Base-by-base conservation (phyloP, 1,284 basidiomycete genomes). In the Hypsizygus ulmarius region DNA sequence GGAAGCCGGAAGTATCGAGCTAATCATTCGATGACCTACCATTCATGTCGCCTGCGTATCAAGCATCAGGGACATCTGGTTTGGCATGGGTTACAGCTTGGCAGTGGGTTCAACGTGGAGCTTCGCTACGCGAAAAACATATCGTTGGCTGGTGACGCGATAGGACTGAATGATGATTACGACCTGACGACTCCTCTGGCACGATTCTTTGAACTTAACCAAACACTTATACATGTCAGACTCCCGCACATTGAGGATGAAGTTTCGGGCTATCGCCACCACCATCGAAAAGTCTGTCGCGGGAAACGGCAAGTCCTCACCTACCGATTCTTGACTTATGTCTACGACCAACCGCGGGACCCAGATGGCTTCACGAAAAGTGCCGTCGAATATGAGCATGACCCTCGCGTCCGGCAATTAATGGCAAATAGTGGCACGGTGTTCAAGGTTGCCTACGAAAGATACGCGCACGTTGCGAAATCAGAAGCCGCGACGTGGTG, bases 151-250 rank as follows among this genome's bases (percentile, higher is more conserved):
- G 79, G 78, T n/a, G 70, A 73, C 10, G 66, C 73, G 8, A 81
- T 90, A 49, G 88, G 88, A 0, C 68, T 92, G 21, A 78, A 74
- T 52, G 81, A 85, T 53, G 81, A 87, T 55, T 87, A 80, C 53
- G 78, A 82, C 44, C 66, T 90, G 40, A 87, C 83, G 0, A 64
- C 75, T 1, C 64, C 73, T 0, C 72, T 92, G 3, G 82, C 85
- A 4, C 77, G 72, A 5, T 89, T 93, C 60, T 65, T 92, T 8
- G 61, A 76, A 11, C 66, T 82, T 53, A 92, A 93, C 57, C 73
- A 76, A 43, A 54, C 64, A 2, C 60, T 80, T 10, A 76, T 91
- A 27, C 66, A 73, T 6, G 58, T 66, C 25, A 66, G 74, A 1
- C 59, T 82, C 1, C 65, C 68, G 4, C 54, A 66, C 21, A 63